Conservation (phyloP, 306 rosid genomes). For the Cucumis hystrix region DNA sequence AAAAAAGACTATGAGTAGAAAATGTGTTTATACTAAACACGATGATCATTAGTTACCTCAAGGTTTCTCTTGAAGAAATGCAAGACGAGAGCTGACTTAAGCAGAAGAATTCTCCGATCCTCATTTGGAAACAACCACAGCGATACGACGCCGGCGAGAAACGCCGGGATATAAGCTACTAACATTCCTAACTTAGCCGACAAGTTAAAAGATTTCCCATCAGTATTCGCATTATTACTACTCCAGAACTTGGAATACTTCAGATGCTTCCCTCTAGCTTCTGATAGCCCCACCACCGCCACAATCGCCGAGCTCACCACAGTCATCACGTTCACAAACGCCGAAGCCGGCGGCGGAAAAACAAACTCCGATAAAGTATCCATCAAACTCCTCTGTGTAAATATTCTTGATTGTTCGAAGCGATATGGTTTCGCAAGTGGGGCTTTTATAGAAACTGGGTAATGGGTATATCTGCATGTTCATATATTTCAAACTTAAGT, state of each 20-base stretch:
- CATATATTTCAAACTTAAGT: no score
- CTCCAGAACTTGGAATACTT: constrained; percentile 52
- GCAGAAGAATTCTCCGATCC: constrained; percentile 22
- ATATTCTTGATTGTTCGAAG: no score
- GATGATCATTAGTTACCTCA: constrained; percentile 28
- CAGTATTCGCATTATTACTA: neutral
- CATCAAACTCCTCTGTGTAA: neutral
- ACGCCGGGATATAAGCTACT: constrained; percentile 43
- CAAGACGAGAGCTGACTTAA: constrained; percentile 37
- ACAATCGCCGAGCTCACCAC: constrained; percentile 13
- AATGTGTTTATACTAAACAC: no score
- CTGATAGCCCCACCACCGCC: constrained; percentile 24
- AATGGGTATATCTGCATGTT: no score
- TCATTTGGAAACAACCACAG: constrained; percentile 24
- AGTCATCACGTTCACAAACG: constrained; percentile 31
- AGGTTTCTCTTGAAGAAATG: constrained; percentile 68
- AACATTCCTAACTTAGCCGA: constrained; percentile 53
- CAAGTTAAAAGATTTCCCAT: neutral
- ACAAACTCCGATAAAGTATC: constrained; percentile 10
- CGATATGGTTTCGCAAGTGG: no score
- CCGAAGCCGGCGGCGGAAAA: constrained; percentile 38
- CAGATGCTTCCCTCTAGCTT: constrained; percentile 44
- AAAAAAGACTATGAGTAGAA: no score
- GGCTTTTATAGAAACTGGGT: no score
- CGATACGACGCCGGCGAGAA: constrained; percentile 33